Base-by-base conservation (phyloP, 2,329 filamentous ascomycete species). In the Aspergillus intermedius region DNA sequence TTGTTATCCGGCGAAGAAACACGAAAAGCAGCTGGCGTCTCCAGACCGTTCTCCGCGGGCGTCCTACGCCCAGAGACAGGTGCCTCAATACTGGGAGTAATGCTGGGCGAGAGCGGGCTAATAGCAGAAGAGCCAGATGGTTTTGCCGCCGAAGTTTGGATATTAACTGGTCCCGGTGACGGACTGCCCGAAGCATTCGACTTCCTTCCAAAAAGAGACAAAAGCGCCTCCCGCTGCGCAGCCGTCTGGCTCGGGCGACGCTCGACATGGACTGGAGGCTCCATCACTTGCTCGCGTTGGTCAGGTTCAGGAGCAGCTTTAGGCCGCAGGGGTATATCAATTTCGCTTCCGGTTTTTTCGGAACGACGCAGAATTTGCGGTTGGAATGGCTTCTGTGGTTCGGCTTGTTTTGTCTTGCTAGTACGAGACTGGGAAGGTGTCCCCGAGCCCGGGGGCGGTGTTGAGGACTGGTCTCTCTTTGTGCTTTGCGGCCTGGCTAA, bases 1-100 rank as follows among this genome's bases (percentile, higher is more conserved):
- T 87, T 84, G 57, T 93, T 84, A 0, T 81, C 84, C 0, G 86
- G 80, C 3, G 84, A 86, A 15, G 72, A 70, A 39, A 63, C 53
- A n/a, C 55, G 62, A 45, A 56, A 63, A 12, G 49, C 51, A 41
- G 83, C 81, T 10, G 79, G 73, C 28, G 75, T 74, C 60, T 78
- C 73, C 52, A 75, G 79, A 15, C 55, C 54, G 13, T 47, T 47
- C n/a, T 57, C 51, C 12, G 56, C 52, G 28, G 50, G 57, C 5
- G 60, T 53, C 10, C 50, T 58, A 44, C 44, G 56, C 3, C 56
- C 54, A 17, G 56, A 57, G 4, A 53, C 47, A 23, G 58, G 53
- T 4, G 52, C 54, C 2, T 49, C 49, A 34, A 50, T 55, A 45
- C 50, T 54, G 10, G 55, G 55, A 17, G 57, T 49, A 17, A 60